A percentile compares a stretch with the other conserved stretches of the same genome.
phyloP scores from a whole-genome alignment of 192 early-diverging fungal genomes.

The Dimargaris verticillata region DNA sequence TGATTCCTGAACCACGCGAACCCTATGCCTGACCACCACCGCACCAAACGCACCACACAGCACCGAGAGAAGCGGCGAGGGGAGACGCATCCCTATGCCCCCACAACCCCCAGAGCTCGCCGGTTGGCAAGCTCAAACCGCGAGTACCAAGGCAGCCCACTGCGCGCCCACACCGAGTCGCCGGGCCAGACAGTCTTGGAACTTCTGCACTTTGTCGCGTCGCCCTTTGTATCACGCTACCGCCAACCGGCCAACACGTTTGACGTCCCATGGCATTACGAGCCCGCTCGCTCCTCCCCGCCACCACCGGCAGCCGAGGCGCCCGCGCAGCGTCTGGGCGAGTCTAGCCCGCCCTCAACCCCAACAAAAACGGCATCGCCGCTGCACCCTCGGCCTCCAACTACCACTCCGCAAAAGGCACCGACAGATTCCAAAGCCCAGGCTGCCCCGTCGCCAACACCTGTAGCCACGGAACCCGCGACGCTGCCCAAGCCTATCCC shows the following conservation, averaged over 20 bases:
- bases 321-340: background rate
- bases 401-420: too few relatives aligned
- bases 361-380: too few relatives aligned
- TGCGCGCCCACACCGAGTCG: constrained; percentile 2
- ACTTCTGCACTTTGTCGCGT: constrained; percentile 17
- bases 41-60: too few relatives aligned
- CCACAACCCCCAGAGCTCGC: background rate
- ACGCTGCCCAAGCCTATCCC: too few relatives aligned
- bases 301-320: background rate
- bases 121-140: background rate
- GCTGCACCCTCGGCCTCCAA: too few relatives aligned
- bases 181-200: constrained; percentile 16
- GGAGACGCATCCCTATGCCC: background rate
- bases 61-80: background rate
- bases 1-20: too few relatives aligned
- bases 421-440: too few relatives aligned
- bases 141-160: background rate
- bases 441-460: too few relatives aligned
- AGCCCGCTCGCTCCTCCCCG: constrained; percentile 11
- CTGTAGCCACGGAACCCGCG: too few relatives aligned
- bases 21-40: too few relatives aligned
- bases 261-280: constrained; percentile 25
- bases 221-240: constrained; percentile 18
- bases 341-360: background rate
- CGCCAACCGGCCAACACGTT: constrained; percentile 17